phyloP scores from a whole-genome alignment of 2,329 filamentous ascomycete species.

The Alternaria arborescens region DNA sequence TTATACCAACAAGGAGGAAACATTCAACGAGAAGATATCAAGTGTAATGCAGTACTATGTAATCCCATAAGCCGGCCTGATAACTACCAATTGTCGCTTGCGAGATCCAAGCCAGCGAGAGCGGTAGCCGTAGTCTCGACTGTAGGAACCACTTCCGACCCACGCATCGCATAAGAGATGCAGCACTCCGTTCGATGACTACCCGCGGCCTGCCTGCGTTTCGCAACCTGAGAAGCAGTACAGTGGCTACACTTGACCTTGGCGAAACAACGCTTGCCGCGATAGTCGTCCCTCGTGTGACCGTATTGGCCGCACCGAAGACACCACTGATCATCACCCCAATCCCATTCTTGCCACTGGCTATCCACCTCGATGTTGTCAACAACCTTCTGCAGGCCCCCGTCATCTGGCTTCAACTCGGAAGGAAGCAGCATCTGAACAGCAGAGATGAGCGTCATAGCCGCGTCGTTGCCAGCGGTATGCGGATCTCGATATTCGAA shows the following conservation, averaged over 20 bases:
- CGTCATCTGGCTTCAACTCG: neutral
- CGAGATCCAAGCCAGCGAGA: neutral
- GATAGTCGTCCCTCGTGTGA: constrained; percentile 2
- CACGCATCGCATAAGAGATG: constrained; percentile 7
- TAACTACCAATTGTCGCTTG: neutral
- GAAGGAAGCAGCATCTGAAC: constrained; percentile 18
- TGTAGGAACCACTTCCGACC: neutral
- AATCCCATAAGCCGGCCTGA: neutral
- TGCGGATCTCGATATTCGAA: constrained; percentile 20
- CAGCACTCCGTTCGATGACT: constrained; percentile 8
- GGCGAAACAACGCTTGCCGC: neutral
- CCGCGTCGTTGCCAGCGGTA: constrained; percentile 27
- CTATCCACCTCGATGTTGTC: constrained; percentile 13
- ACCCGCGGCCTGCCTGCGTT: neutral
- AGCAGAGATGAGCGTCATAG: constrained; percentile 23
- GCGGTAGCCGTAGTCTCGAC: neutral
- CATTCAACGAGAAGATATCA: neutral
- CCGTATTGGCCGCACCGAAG: constrained; percentile 9
- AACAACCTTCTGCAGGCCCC: neutral
- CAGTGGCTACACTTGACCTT: constrained; percentile 7
- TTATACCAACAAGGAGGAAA: neutral
- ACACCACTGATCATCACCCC: constrained; percentile 16
- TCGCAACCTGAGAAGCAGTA: neutral
- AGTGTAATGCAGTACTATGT: neutral
- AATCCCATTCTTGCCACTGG: constrained; percentile 3